Evolutionary conservation across 2,329 filamentous ascomycete genomes (phyloP).

Genomic region (Pseudogymnoascus sp.): DNA sequence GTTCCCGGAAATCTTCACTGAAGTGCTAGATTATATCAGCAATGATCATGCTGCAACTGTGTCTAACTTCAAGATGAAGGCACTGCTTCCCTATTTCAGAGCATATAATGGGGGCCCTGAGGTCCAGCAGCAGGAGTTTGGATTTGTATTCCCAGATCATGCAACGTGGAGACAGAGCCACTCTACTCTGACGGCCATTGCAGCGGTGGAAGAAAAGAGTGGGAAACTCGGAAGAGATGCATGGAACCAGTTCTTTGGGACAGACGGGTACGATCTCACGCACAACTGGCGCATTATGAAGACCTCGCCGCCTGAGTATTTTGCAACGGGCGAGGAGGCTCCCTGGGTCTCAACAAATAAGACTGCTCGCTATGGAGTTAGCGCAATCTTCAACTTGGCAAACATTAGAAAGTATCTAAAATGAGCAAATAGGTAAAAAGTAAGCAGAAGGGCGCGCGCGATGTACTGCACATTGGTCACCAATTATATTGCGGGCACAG

Average conservation of each 20-base stretch:
- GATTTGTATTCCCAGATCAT: constrained; percentile 6
- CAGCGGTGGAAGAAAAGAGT: constrained; percentile 3
- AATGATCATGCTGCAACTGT: not conserved
- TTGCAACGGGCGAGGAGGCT: constrained; percentile 9
- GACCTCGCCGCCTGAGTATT: constrained; percentile 8
- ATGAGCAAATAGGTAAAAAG: not conserved
- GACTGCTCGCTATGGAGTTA: constrained; percentile 6
- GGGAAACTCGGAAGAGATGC: constrained; percentile 4
- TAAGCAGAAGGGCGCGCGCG: constrained; percentile 23
- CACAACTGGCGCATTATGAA: constrained; percentile 7
- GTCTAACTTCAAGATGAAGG: constrained; percentile 2
- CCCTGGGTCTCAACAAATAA: constrained; percentile 8
- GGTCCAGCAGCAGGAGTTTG: constrained; percentile 2
- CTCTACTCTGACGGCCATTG: constrained; percentile 10
- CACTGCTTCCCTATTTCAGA: constrained; percentile 1
- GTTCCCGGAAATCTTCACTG: not conserved
- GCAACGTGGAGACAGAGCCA: constrained; percentile 10
- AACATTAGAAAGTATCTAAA: not conserved
- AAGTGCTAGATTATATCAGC: not conserved
- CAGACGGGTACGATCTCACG: not conserved
- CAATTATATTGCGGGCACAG: not conserved
- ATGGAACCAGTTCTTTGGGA: constrained; percentile 10
- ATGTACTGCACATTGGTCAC: not conserved
- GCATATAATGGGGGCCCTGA: constrained; percentile 11
- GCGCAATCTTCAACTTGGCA: constrained; percentile 11